Conservation (phyloP, 257 asterid species). For the Avicennia marina region DNA sequence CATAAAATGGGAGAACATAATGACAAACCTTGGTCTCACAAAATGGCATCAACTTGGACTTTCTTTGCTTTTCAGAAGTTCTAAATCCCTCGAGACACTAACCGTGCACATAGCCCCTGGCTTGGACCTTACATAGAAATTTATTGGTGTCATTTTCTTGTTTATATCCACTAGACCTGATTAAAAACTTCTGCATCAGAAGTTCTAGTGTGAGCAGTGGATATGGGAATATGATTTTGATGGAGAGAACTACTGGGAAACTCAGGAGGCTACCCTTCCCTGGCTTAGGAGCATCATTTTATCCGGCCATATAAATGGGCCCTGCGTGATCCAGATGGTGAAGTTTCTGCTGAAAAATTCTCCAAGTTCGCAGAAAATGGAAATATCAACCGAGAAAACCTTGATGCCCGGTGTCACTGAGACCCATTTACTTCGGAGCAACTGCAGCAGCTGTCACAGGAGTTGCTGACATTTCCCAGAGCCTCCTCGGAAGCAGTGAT, state of each 20-base stretch:
- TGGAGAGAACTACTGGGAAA: slow-evolving; percentile 8
- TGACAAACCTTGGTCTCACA: no score
- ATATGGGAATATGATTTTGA: slow-evolving; percentile 10
- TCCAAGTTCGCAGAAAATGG: neutral
- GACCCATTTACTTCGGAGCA: no score
- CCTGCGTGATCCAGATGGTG: slow-evolving; percentile 1
- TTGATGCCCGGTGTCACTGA: no score
- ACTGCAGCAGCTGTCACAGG: no score
- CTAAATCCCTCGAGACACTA: slow-evolving; percentile 4
- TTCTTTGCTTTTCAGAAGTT: slow-evolving; percentile 23
- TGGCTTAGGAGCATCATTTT: neutral
- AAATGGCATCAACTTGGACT: slow-evolving; percentile 31
- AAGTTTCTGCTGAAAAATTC: neutral
- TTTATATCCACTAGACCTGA: no score
- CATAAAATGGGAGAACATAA: slow-evolving; percentile 21
- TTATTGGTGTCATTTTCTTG: no score
- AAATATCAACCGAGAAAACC: neutral
- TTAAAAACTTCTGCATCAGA: neutral
- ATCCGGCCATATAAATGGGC: neutral
- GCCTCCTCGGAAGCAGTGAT: no score
- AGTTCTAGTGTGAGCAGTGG: slow-evolving; percentile 8
- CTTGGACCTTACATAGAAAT: no score
- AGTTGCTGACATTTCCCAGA: no score
- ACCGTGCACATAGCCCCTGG: slow-evolving; percentile 15
- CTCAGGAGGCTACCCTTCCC: neutral